These are phyloP conservation scores for Limonium bicolor DNA, from an alignment of 148 eudicot species.

Conservation along the genomic window DNA sequence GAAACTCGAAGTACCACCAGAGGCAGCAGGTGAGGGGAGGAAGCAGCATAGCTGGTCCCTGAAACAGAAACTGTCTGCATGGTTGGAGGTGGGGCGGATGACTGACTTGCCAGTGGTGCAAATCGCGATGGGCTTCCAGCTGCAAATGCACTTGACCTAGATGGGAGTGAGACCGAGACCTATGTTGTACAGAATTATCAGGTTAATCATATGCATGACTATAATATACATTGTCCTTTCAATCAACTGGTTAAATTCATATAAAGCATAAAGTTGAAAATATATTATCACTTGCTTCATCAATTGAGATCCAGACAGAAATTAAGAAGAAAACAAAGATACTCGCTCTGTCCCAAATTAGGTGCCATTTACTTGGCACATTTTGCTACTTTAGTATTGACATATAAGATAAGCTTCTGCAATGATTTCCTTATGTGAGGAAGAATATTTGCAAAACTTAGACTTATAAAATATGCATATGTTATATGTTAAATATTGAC, in stretches of 20 bases:
- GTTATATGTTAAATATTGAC: too few species aligned
- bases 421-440: too few species aligned
- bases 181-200: not conserved
- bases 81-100: constrained; percentile 39
- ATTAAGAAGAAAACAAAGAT: too few species aligned
- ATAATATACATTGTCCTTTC: not conserved
- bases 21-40: constrained; percentile 96
- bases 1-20: constrained; percentile 86
- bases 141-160: constrained; percentile 38
- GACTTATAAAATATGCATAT: too few species aligned
- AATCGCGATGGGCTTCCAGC: constrained; percentile 78
- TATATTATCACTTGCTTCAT: not conserved
- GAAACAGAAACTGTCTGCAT: constrained; percentile 52
- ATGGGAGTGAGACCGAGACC: constrained; percentile 32
- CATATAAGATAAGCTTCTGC: too few species aligned
- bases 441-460: too few species aligned
- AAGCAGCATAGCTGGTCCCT: constrained; percentile 63
- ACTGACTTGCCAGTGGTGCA: constrained; percentile 54
- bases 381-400: too few species aligned
- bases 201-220: not conserved
- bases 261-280: not conserved
- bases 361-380: too few species aligned
- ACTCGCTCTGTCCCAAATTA: too few species aligned
- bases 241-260: not conserved
- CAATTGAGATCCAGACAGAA: too few species aligned